These are phyloP conservation scores for Clavispora asparagi DNA, from an alignment of 805 yeast genomes.

Conservation along the genomic window DNA sequence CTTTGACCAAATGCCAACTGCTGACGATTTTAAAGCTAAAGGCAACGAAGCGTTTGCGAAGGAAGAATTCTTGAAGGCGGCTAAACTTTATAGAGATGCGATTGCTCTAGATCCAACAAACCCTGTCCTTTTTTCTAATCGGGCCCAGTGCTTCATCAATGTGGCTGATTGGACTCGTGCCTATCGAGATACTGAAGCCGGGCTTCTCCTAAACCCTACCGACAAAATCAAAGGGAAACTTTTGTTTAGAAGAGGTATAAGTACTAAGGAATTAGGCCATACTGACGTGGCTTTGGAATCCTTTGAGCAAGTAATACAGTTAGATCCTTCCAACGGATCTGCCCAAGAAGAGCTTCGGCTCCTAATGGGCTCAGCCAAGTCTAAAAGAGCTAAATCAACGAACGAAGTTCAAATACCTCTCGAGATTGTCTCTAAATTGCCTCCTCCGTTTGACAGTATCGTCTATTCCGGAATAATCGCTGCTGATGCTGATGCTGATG, in stretches of 20 bases:
- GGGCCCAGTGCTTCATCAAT: slow-evolving; percentile 62
- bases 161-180: slow-evolving; percentile 46
- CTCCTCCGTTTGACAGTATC: slow-evolving; percentile 17
- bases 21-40: slow-evolving; percentile 29
- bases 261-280: slow-evolving; percentile 25
- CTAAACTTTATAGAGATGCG: slow-evolving; percentile 51
- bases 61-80: slow-evolving; percentile 46
- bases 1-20: slow-evolving; percentile 9
- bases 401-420: slow-evolving; percentile 23
- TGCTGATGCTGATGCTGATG: too few relatives aligned
- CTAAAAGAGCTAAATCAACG: slow-evolving; percentile 9
- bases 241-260: slow-evolving; percentile 46
- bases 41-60: slow-evolving; percentile 53
- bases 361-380: background rate
- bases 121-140: slow-evolving; percentile 59
- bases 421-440: slow-evolving; percentile 40
- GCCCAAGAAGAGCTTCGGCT: slow-evolving; percentile 33
- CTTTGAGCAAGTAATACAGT: slow-evolving; percentile 30
- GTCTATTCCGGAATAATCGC: background rate
- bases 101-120: slow-evolving; percentile 42
- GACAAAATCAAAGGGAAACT: slow-evolving; percentile 41
- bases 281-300: slow-evolving; percentile 20
- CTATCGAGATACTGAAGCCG: slow-evolving; percentile 44
- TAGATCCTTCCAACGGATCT: slow-evolving; percentile 38
- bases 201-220: slow-evolving; percentile 32